Base-by-base conservation (phyloP, 306 rosid genomes). In the Albizia julibrissin region DNA sequence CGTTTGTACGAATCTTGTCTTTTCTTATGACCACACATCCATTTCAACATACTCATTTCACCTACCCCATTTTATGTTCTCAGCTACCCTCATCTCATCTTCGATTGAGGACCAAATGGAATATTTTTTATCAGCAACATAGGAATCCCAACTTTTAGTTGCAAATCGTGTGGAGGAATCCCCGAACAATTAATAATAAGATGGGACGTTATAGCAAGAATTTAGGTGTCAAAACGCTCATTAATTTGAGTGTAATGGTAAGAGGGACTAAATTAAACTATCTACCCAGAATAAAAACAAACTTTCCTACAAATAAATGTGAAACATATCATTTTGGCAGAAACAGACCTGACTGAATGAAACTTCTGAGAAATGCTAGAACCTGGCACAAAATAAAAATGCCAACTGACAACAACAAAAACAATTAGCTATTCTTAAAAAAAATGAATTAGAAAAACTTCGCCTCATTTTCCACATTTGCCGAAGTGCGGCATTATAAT, bases 391-490 rank as follows among this genome's bases (percentile, higher is more conserved):
- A 56, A 16, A 34, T 67, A 27, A 64, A 31, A 73, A 43, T 14
- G 42, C 44, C 15, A 13, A 59, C 78, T 29, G 1, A 58, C 27
- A 33, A 61, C 16, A 16, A 9, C 56, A 59, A 68, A 46, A 69
- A 46, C 22, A 54, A 24, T 24, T 24, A 78, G 59, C 43, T 82
- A 78, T 42, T 78, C 72, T 27, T 1, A 6, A 37, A 10, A 62
- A 69, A 64, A 69, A 24, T 5, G 29, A 80, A 40, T 52, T 27
- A 44, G 54, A 66, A 75, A 74, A 84, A 78, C 19, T 80, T 80
- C 0, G 69, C 27, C 85, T 84, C 85, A 77, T 6, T 79, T 87
- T 84, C 58, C 84, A 84, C 69, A 82, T 84, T 84, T 87, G 84
- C 76, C 83, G 69, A 81, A 74, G 81, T 59, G 79, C 81, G 74